Evolutionary conservation across 805 yeast species (phyloP).

Genomic region (Torulaspora delbrueckii): DNA sequence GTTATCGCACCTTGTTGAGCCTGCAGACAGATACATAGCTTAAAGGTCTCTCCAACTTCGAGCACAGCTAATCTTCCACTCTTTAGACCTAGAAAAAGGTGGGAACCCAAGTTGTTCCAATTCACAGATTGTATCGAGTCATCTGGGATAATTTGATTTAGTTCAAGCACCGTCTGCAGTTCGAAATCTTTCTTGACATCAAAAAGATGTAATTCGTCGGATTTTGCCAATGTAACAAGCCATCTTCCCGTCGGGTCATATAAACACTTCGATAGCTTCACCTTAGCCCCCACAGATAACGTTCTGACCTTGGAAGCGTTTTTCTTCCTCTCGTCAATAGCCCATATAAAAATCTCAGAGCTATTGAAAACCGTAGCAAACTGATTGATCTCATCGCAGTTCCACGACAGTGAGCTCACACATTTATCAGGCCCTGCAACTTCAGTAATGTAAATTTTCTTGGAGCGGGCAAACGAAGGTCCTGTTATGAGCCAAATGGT

Average conservation of each 20-base stretch:
- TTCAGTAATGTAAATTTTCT: conserved; percentile 15
- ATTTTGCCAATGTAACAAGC: conserved; percentile 42
- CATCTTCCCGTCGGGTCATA: conserved; percentile 47
- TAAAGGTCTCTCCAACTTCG: conserved; percentile 10
- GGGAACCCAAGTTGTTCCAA: conserved; percentile 35
- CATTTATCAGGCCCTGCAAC: conserved; percentile 20
- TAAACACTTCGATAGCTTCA: conserved; percentile 21
- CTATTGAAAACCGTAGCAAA: conserved; percentile 26
- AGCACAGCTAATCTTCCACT: conserved; percentile 41
- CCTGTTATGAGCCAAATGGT: conserved; percentile 24
- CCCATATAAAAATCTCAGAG: conserved; percentile 24
- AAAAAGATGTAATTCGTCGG: conserved; percentile 37
- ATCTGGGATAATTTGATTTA: conserved; percentile 4
- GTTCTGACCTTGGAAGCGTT: conserved; percentile 18
- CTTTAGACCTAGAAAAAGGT: conserved; percentile 44
- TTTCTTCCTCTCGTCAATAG: conserved; percentile 14
- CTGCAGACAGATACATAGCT: conserved; percentile 16
- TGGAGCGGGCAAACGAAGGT: conserved; percentile 10
- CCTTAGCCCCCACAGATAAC: conserved; percentile 8
- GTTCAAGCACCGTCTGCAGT: conserved; percentile 14
- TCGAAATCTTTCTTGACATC: conserved; percentile 34
- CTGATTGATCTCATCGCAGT: conserved; percentile 19
- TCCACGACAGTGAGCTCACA: conserved; percentile 27
- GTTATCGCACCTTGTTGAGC: conserved; percentile 52
- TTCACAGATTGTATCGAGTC: conserved; percentile 24